Conservation (phyloP, 176 grass and related monocot genomes). For the Phragmites australis region DNA sequence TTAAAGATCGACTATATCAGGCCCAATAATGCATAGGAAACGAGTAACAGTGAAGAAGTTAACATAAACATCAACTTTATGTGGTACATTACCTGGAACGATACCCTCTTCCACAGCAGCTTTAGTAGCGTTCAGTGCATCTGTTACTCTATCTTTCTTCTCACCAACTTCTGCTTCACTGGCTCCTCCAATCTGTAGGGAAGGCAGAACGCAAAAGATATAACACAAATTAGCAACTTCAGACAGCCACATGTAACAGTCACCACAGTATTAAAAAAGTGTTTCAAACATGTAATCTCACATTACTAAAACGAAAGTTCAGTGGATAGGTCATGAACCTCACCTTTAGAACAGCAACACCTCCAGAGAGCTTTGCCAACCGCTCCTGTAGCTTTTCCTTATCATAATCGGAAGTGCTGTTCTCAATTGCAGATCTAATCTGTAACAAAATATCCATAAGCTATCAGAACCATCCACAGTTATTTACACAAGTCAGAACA, state of each 20-base stretch:
- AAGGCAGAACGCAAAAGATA: background rate
- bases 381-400: conserved; percentile 90
- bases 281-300: background rate
- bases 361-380: conserved; percentile 94
- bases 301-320: background rate
- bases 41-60: background rate
- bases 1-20: background rate
- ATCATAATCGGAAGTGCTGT: conserved; percentile 89
- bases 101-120: conserved; percentile 99
- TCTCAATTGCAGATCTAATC: conserved; percentile 85
- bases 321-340: background rate
- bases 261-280: background rate
- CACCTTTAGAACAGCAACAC: conserved; percentile 97
- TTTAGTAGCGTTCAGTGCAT: conserved; percentile 95
- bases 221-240: background rate
- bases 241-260: background rate
- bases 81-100: conserved; percentile 59
- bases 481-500: background rate
- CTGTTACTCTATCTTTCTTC: conserved; percentile 95
- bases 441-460: conserved; percentile 39
- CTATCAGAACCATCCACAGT: background rate
- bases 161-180: conserved; percentile 93
- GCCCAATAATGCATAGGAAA: background rate
- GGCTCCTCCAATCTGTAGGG: conserved; percentile 82
- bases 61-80: background rate